These are phyloP conservation scores for Leptographium wingfieldii DNA, from an alignment of 2,329 filamentous ascomycete genomes.

Conservation along the genomic window DNA sequence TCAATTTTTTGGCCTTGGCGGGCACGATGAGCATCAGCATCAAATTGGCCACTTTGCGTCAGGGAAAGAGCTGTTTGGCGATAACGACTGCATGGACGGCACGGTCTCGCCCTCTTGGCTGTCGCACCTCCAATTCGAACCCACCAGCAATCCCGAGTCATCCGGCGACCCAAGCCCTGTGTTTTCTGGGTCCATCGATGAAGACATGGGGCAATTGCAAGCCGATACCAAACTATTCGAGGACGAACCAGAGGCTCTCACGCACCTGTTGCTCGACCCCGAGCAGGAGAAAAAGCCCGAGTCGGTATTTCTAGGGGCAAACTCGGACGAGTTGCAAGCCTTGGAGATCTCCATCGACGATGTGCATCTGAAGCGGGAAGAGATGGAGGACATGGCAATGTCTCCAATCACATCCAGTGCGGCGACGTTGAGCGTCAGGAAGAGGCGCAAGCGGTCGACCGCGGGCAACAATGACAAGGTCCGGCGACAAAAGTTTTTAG, in stretches of 20 bases:
- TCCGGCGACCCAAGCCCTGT: background rate
- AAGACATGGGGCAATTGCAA: background rate
- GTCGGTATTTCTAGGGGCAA: background rate
- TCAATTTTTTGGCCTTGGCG: background rate
- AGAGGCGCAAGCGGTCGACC: background rate
- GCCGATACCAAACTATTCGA: background rate
- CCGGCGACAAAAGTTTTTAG: slow-evolving; percentile 46
- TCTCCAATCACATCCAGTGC: background rate
- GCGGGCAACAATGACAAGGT: slow-evolving; percentile 18
- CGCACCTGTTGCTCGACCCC: background rate
- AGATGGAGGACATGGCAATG: background rate
- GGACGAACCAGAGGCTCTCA: background rate
- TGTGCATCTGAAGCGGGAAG: background rate
- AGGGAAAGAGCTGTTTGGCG: background rate
- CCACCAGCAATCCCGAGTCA: background rate
- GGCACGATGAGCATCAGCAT: background rate
- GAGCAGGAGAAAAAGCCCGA: background rate
- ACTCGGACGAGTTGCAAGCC: background rate
- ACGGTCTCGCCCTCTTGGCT: background rate
- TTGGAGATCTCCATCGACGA: too few species aligned
- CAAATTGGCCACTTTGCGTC: background rate
- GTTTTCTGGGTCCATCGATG: background rate
- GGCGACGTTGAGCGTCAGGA: background rate
- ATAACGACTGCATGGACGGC: background rate
- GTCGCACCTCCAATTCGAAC: background rate